Base-by-base conservation (phyloP, 176 grass and related monocot species). In the Carex pumila region DNA sequence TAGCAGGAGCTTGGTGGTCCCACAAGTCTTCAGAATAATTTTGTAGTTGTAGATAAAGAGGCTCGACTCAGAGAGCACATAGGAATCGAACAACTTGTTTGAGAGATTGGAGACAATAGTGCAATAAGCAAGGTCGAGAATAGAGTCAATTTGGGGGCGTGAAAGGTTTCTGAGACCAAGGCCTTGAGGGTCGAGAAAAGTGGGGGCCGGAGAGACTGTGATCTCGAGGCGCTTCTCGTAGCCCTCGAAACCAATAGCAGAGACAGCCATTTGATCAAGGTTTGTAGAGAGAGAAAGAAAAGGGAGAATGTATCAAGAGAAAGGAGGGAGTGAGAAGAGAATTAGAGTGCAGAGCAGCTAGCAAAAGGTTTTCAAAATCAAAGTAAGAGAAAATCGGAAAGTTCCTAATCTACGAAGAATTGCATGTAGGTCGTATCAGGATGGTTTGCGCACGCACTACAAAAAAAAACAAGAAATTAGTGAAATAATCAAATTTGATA, bases 181-280 rank as follows among this genome's bases (percentile, higher is more conserved):
- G 18, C 92, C 92, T 5, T 83, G 83, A 50, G 94, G 92, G 59
- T 94, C 94, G 22, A 74, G 85, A 69, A 97, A 94, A 75, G 92
- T 86, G 14, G 94, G 85, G 1, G 90, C 88, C 17, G 90, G 85
- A 67, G 90, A 97, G 87, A 94, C 94, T 11, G 90, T 87, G 50
- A 94, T 92, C 84, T 97, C 94, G 0, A 97, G 86, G 65, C 94
- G 94, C 80, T 97, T 97, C 87, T 97, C 94, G 12, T 91, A 97
- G 83, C 94, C 94, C 85, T 97, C 94, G 59, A 97, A 97, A 79
- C 94, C 94, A 84, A 94, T 94, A 41, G 94, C 75, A 61, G 94
- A 97, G 64, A 88, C 64, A 30, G 47, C 74, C 94, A 94, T 91
- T 80, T 59, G 41, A 86, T 86, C 65, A 60, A 69, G 62, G 83